Base-by-base conservation (phyloP, 2,329 filamentous ascomycete genomes). In the Chalaropsis ovoidea region DNA sequence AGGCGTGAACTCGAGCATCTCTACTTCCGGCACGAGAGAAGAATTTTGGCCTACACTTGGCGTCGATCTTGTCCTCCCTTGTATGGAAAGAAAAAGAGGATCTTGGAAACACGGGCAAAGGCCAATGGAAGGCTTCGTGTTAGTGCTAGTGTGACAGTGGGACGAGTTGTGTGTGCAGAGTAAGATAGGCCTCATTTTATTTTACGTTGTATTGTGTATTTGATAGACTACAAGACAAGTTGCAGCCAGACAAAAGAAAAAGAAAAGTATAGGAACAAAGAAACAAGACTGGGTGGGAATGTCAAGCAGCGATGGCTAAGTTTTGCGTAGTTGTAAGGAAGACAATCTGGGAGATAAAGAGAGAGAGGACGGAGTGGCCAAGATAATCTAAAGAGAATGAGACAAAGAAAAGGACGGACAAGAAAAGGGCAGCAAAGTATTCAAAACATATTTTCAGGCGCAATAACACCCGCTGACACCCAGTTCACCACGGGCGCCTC, bases 401-500 rank as follows among this genome's bases (percentile, higher is more conserved):
- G 22, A 56, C 8, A 11, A 19, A 3, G 15, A 58, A 58, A 19
- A 27, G 6, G 19, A 56, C 31, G 39, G 39, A 0, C 7, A 35
- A 17, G 15, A 17, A 31, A 19, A 56, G 27, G 27, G 24, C n/a
- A 58, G 19, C 22, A 10, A 11, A n/a, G n/a, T 35, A 19, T 19
- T 58, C 54, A 58, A 19, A 58, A 58, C 22, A 62, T 39, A 3
- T 58, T 58, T n/a, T 58, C 54, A 1, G 54, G 31, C 2, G 54
- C 15, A 58, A 58, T 19, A n/a, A 58, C 2, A 10, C 31, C 31
- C 4, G 17, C 31, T 7, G 54, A 58, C n/a, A 27, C 54, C 54
- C 54, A 58, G 27, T 58, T 58, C n/a, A 58, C n/a, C n/a, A 58
- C 15, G 15, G 54, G 54, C 54, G 54, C 54, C 17, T 58, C 54